Conservation (phyloP, 1,284 basidiomycete species). For the Apiotrichum veenhuisii region DNA sequence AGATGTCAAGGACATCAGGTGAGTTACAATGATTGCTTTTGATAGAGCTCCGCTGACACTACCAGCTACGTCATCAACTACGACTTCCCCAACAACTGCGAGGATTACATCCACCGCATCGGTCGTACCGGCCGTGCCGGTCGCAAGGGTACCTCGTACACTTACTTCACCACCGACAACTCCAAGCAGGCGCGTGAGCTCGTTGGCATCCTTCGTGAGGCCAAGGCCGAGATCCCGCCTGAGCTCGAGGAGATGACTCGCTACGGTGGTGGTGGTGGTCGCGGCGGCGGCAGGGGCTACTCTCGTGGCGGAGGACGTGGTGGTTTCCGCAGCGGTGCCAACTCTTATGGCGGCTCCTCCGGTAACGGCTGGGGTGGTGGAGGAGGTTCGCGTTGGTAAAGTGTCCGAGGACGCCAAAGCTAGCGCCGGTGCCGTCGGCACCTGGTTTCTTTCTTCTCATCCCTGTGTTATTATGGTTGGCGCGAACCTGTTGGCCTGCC, state of each 20-base stretch:
- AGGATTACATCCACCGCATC: slow-evolving; percentile 57
- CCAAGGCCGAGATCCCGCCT: slow-evolving; percentile 79
- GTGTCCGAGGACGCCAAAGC: slow-evolving; percentile 5
- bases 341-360: slow-evolving; percentile 25
- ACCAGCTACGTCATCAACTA: slow-evolving; percentile 59
- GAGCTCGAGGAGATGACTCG: slow-evolving; percentile 91
- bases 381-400: slow-evolving; percentile 19
- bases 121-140: slow-evolving; percentile 59
- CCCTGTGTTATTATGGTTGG: neutral
- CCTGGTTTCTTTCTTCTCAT: neutral
- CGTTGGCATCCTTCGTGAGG: slow-evolving; percentile 80
- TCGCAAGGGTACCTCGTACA: slow-evolving; percentile 69
- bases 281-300: slow-evolving; percentile 47
- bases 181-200: slow-evolving; percentile 91
- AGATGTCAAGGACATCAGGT: slow-evolving; percentile 49
- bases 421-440: neutral
- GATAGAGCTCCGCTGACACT: slow-evolving; percentile 15
- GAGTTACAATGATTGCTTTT: slow-evolving; percentile 8
- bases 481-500: slow-evolving; percentile 3
- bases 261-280: slow-evolving; percentile 64
- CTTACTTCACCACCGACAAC: slow-evolving; percentile 94
- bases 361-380: slow-evolving; percentile 41
- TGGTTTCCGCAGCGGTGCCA: slow-evolving; percentile 29
- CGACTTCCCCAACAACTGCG: slow-evolving; percentile 78
- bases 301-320: slow-evolving; percentile 52